Evolutionary conservation across 305 asterid genomes (phyloP).

Genomic region (Fraxinus sp.): DNA sequence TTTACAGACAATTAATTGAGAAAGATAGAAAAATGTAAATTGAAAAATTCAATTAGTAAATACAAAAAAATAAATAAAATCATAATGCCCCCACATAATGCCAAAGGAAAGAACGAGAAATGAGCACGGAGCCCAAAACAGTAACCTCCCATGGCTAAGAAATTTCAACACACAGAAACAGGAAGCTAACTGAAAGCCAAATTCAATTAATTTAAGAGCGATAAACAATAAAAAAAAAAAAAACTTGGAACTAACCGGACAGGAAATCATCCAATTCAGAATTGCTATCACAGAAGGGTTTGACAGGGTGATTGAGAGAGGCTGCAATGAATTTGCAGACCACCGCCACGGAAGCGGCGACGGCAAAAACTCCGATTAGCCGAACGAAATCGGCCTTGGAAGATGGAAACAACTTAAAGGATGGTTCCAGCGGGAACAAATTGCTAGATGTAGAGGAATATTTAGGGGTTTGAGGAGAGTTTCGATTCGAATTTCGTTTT

Average conservation of each 20-base stretch:
- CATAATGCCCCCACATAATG: background rate
- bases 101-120: background rate
- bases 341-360: slow-evolving; percentile 62
- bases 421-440: slow-evolving; percentile 39
- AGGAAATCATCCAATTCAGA: slow-evolving; percentile 33
- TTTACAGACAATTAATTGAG: background rate
- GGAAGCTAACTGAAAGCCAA: background rate
- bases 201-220: background rate
- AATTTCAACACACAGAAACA: background rate
- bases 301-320: slow-evolving; percentile 41
- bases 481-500: slow-evolving; percentile 9
- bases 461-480: slow-evolving; percentile 18
- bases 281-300: slow-evolving; percentile 57
- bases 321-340: slow-evolving; percentile 46
- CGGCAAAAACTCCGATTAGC: slow-evolving; percentile 51
- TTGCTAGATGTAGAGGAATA: slow-evolving; percentile 21
- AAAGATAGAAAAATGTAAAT: background rate
- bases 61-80: background rate
- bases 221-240: background rate
- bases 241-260: slow-evolving; percentile 38
- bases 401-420: slow-evolving; percentile 50
- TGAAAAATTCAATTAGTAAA: background rate
- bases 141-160: background rate
- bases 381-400: slow-evolving; percentile 50
- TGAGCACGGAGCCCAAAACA: background rate